Percentiles rank a stretch among this genome's conserved stretches.
Conservation (phyloP, 345 rosid genomes). For the Pistacia integerrima region DNA sequence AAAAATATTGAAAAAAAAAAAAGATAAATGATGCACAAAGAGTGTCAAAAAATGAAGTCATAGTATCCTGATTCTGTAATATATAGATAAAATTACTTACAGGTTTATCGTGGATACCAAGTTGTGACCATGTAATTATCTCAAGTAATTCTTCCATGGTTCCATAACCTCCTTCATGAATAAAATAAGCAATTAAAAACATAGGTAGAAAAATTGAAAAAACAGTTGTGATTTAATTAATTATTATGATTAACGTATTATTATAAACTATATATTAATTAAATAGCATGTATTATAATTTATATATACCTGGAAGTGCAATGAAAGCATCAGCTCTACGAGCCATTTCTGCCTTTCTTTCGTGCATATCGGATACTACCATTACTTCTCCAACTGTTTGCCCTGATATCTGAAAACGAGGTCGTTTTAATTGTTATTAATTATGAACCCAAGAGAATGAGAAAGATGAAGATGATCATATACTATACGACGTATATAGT, state of each 20-base stretch:
- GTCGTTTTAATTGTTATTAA: neutral
- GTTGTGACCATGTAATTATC: slow-evolving; percentile 64
- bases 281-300: neutral
- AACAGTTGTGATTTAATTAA: neutral
- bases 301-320: slow-evolving; percentile 42
- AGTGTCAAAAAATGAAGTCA: too few species aligned
- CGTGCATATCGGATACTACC: slow-evolving; percentile 45
- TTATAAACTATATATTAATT: too few species aligned
- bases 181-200: neutral
- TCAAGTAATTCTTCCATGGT: slow-evolving; percentile 67
- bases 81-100: slow-evolving; percentile 22
- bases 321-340: slow-evolving; percentile 41
- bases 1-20: too few species aligned
- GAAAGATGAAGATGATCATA: neutral
- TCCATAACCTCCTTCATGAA: slow-evolving; percentile 57
- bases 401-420: slow-evolving; percentile 33
- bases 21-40: too few species aligned
- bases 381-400: slow-evolving; percentile 38
- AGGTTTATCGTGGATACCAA: slow-evolving; percentile 64
- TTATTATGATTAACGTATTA: neutral
- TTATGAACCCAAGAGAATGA: neutral
- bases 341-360: slow-evolving; percentile 49
- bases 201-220: neutral
- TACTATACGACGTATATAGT: too few species aligned
- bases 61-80: too few species aligned